Evolutionary conservation across 1,284 basidiomycete genomes (phyloP).

Genomic region (Trichosporon sp.): DNA sequence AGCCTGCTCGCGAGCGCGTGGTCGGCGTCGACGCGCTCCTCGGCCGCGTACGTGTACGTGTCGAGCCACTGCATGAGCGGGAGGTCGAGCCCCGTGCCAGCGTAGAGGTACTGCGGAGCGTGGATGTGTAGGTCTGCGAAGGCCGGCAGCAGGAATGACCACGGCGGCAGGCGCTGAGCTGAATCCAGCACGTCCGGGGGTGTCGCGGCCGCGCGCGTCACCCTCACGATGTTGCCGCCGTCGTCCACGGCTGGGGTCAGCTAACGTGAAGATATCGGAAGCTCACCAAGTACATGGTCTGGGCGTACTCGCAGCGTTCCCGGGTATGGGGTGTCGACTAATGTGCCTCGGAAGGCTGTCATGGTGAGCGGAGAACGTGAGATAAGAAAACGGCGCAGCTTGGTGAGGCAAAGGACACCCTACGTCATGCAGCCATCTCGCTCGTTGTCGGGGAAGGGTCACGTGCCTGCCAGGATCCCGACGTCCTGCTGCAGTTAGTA

Average conservation of each 20-base stretch:
- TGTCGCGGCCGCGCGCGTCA: not conserved
- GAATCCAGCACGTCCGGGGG: constrained; percentile 42
- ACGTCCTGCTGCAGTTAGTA: no score
- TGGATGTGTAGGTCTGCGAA: constrained; percentile 79
- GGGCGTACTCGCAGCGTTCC: constrained; percentile 57
- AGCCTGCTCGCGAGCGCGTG: constrained; percentile 60
- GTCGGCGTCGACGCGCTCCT: constrained; percentile 65
- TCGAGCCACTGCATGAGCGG: constrained; percentile 79
- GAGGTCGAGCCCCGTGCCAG: constrained; percentile 74
- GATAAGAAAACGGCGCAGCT: not conserved
- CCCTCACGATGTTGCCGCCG: constrained; percentile 57
- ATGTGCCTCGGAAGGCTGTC: constrained; percentile 51
- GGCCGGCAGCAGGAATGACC: constrained; percentile 66
- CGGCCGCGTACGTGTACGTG: constrained; percentile 70
- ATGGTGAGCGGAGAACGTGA: not conserved
- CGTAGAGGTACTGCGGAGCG: constrained; percentile 78
- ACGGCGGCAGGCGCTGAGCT: constrained; percentile 27
- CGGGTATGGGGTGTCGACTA: constrained; percentile 58
- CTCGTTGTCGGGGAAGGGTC: not conserved
- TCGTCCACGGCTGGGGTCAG: constrained; percentile 53
- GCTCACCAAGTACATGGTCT: constrained; percentile 60
- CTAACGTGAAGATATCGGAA: not conserved
- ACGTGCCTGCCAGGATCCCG: no score
- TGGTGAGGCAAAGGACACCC: no score
- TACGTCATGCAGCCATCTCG: not conserved